Evolutionary conservation across 495 filamentous ascomycete genomes (phyloP).

Genomic region (Lasiosphaeria hispida): DNA sequence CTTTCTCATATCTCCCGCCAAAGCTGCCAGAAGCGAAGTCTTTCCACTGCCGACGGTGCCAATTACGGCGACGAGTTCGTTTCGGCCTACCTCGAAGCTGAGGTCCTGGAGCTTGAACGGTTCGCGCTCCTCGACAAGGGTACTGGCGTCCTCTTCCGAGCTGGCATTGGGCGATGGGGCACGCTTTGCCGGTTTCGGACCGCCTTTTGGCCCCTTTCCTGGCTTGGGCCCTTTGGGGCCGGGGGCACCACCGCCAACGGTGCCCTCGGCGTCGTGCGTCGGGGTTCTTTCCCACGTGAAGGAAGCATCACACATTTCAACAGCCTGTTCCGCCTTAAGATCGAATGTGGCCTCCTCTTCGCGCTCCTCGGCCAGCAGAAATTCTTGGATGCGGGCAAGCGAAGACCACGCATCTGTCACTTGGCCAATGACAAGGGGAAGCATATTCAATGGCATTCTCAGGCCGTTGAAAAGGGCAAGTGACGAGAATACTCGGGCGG

Average conservation of each 20-base stretch:
- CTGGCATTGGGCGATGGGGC: conserved; percentile 25
- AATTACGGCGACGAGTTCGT: conserved; percentile 88
- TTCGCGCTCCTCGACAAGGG: conserved; percentile 54
- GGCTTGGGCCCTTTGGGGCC: conserved; percentile 34
- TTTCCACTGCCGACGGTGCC: conserved; percentile 91
- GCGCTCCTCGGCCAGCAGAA: conserved; percentile 79
- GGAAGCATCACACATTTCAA: conserved; percentile 68
- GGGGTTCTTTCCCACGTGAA: conserved; percentile 90
- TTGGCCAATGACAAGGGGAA: conserved; percentile 85
- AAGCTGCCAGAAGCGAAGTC: conserved; percentile 81
- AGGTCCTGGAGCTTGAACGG: conserved; percentile 81
- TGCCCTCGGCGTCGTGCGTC: conserved; percentile 55
- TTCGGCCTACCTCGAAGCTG: conserved; percentile 68
- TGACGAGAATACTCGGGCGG: conserved; percentile 86
- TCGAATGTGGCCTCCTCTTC: conserved; percentile 69
- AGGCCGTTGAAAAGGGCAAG: conserved; percentile 89
- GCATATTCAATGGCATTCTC: conserved; percentile 81
- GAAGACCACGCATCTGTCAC: conserved; percentile 87
- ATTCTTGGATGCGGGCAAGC: conserved; percentile 79
- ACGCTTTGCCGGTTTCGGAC: conserved; percentile 26
- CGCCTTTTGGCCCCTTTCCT: conserved; percentile 15
- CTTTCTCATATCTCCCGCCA: conserved; percentile 92
- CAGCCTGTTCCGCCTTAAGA: conserved; percentile 60
- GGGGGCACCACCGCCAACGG: conserved; percentile 24
- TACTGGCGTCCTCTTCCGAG: conserved; percentile 51